phyloP scores from a whole-genome alignment of 257 asterid genomes.

The Forsythia viridissima region DNA sequence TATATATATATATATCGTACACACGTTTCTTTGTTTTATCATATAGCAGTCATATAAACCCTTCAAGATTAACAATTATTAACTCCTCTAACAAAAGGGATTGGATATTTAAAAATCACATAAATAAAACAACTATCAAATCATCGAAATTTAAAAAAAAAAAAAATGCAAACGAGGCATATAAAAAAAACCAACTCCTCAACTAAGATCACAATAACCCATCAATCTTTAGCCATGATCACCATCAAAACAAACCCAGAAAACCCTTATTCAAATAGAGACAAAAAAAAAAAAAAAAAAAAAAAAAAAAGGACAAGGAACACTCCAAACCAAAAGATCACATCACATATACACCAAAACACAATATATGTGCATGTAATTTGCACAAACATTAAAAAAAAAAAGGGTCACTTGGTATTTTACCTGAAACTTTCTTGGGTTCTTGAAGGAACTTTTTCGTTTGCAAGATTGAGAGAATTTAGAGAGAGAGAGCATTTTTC shows the following conservation, averaged over 20 bases:
- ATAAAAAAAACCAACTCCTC: slow-evolving; percentile 9
- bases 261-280: not conserved
- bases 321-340: slow-evolving; percentile 3
- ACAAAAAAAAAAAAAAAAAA: not conserved
- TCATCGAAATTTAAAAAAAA: too few species aligned
- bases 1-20: not conserved
- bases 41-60: not conserved
- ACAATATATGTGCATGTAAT: slow-evolving; percentile 6
- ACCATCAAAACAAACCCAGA: not conserved
- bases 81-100: not conserved
- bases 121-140: too few species aligned
- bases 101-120: not conserved
- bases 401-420: not conserved
- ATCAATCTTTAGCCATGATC: slow-evolving; percentile 23
- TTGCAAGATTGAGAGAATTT: slow-evolving; percentile 10
- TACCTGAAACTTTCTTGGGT: slow-evolving; percentile 30
- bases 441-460: slow-evolving; percentile 8
- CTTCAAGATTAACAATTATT: slow-evolving; percentile 2
- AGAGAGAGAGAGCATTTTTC: slow-evolving; percentile 7
- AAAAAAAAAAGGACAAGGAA: not conserved
- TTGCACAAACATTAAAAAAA: slow-evolving; percentile 13
- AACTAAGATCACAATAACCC: slow-evolving; percentile 14
- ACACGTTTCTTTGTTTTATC: not conserved
- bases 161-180: not conserved
- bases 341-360: slow-evolving; percentile 18